phyloP scores from a whole-genome alignment of 1,139 yeast species.

The Protomyces lactucae-debilis region DNA sequence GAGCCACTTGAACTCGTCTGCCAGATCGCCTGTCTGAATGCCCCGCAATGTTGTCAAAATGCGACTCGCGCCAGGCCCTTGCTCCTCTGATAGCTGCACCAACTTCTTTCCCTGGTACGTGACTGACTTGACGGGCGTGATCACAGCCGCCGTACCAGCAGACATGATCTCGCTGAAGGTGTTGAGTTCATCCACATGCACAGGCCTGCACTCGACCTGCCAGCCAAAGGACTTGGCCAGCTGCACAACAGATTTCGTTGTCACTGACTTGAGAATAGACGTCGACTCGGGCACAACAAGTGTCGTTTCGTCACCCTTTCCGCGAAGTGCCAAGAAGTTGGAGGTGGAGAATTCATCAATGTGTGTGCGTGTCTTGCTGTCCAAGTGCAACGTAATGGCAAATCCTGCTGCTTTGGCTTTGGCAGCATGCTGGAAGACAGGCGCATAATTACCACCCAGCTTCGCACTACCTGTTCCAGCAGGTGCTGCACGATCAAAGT shows the following conservation, averaged over 20 bases:
- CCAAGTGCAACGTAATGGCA: slow-evolving; percentile 26
- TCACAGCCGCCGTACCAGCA: slow-evolving; percentile 27
- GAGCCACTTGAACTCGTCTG: slow-evolving; percentile 17
- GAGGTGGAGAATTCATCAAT: slow-evolving; percentile 28
- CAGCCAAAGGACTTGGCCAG: slow-evolving; percentile 26
- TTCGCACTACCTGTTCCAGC: slow-evolving; percentile 26
- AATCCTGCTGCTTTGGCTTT: slow-evolving; percentile 21
- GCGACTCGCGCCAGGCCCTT: slow-evolving; percentile 11
- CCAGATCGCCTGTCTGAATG: slow-evolving; percentile 16
- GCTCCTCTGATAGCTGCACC: slow-evolving; percentile 17
- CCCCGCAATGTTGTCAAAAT: slow-evolving; percentile 3
- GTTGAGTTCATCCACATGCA: slow-evolving; percentile 15
- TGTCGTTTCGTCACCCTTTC: slow-evolving; percentile 4
- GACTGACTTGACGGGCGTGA: slow-evolving; percentile 22
- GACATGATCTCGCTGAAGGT: slow-evolving; percentile 23
- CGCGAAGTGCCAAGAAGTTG: slow-evolving; percentile 24
- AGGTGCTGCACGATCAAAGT: slow-evolving; percentile 28
- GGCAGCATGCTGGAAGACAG: slow-evolving; percentile 24
- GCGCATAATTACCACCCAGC: slow-evolving; percentile 27
- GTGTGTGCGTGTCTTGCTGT: slow-evolving; percentile 26
- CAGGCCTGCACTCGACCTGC: slow-evolving; percentile 26
- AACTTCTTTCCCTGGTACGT: slow-evolving; percentile 18
- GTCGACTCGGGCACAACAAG: slow-evolving; percentile 27
- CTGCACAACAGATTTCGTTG: slow-evolving; percentile 25
- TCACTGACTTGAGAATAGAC: slow-evolving; percentile 27